phyloP scores from a whole-genome alignment of 306 rosid genomes.

The Inga leiocalycina region DNA sequence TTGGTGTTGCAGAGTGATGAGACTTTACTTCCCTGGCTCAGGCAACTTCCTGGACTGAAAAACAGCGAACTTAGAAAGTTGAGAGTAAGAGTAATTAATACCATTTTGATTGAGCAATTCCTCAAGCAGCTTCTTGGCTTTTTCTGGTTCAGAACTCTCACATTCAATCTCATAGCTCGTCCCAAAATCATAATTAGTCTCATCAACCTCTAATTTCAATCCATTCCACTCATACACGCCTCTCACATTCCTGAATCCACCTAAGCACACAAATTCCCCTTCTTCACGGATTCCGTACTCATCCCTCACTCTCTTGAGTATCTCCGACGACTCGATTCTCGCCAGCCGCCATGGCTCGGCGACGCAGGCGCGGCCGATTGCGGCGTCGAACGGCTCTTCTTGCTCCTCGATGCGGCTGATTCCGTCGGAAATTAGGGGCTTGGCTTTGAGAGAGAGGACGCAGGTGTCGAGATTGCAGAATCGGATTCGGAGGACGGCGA shows the following conservation, averaged over 20 bases:
- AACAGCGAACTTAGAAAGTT: constrained; percentile 46
- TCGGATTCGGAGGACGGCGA: constrained; percentile 59
- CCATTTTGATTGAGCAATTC: constrained; percentile 44
- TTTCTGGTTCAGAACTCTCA: constrained; percentile 52
- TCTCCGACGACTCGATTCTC: constrained; percentile 28
- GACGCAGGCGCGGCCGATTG: constrained; percentile 50
- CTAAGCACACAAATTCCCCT: constrained; percentile 48
- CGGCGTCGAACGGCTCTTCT: constrained; percentile 57
- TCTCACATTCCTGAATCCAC: constrained; percentile 69
- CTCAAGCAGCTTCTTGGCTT: constrained; percentile 46
- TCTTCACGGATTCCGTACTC: constrained; percentile 37
- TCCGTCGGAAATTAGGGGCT: constrained; percentile 49
- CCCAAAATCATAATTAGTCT: constrained; percentile 62
- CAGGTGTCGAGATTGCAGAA: constrained; percentile 40
- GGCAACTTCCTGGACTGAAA: constrained; percentile 56
- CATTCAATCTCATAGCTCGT: constrained; percentile 65
- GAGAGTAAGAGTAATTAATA: constrained; percentile 47
- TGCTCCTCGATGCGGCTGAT: constrained; percentile 55
- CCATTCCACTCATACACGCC: constrained; percentile 55
- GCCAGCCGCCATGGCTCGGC: constrained; percentile 63
- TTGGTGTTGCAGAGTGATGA: too few species aligned
- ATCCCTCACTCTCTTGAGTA: constrained; percentile 43
- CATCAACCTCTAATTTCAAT: constrained; percentile 60
- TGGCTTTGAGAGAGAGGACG: constrained; percentile 57
- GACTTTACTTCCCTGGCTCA: background rate